Evolutionary conservation across 1,284 basidiomycete species (phyloP).

Genomic region (Ustilago hordei): DNA sequence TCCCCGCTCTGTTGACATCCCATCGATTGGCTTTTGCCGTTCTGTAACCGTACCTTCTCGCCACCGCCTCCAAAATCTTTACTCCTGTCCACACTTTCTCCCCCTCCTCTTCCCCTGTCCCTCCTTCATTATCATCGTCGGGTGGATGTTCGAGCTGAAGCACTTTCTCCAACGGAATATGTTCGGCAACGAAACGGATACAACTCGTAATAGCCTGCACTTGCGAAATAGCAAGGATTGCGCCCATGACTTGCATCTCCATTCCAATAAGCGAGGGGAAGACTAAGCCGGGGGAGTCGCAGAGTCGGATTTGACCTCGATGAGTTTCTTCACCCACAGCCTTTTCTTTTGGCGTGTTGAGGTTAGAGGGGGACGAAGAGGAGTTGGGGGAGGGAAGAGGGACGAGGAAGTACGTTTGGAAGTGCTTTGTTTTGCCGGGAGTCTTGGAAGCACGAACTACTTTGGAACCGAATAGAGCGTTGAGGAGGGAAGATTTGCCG

Average conservation of each 20-base stretch:
- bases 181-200: constrained; percentile 77
- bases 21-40: constrained; percentile 89
- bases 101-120: constrained; percentile 55
- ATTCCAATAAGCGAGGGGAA: constrained; percentile 73
- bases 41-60: constrained; percentile 77
- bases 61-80: constrained; percentile 82
- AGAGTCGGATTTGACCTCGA: constrained; percentile 48
- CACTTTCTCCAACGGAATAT: constrained; percentile 82
- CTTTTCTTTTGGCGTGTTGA: constrained; percentile 13
- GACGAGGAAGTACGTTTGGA: constrained; percentile 90
- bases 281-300: constrained; percentile 73
- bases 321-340: constrained; percentile 51
- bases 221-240: constrained; percentile 84
- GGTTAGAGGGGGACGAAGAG: constrained; percentile 78
- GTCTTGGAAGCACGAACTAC: constrained; percentile 87
- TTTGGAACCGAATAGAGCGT: constrained; percentile 85
- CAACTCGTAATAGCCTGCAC: constrained; percentile 84
- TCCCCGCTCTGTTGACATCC: constrained; percentile 87
- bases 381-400: constrained; percentile 75
- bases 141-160: constrained; percentile 72
- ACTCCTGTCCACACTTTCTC: constrained; percentile 79
- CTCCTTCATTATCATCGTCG: constrained; percentile 59
- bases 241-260: constrained; percentile 76
- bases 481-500: constrained; percentile 89
- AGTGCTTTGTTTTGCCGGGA: constrained; percentile 94